A percentile compares a stretch with the other conserved stretches of the same genome.
Conservation (phyloP, 2,329 filamentous ascomycete species). For the Cordyceps javanica region DNA sequence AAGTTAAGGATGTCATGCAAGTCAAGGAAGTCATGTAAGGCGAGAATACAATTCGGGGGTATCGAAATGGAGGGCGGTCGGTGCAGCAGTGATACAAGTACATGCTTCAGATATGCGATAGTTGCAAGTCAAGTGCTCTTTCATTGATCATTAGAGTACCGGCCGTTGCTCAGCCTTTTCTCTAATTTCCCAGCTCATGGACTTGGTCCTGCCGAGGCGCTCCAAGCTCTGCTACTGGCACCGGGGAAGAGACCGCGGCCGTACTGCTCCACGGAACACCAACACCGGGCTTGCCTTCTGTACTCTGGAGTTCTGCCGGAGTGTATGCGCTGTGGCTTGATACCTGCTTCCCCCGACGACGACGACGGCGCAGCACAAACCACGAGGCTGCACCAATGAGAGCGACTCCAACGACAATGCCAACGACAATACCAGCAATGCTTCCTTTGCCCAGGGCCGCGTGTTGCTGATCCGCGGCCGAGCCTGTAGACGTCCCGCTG, state of each 20-base stretch:
- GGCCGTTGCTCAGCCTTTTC: neutral
- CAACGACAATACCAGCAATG: neutral
- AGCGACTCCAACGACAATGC: neutral
- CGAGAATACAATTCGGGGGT: too few species aligned
- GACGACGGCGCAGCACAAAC: neutral
- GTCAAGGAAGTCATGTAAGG: too few species aligned
- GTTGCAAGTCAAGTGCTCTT: too few species aligned
- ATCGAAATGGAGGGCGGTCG: too few species aligned
- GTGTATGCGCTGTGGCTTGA: too few species aligned
- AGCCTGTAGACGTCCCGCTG: neutral
- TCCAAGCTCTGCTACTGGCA: neutral
- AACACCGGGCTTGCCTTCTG: too few species aligned
- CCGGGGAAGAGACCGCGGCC: neutral
- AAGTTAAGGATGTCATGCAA: too few species aligned
- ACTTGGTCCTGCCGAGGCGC: neutral
- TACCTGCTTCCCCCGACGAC: neutral
- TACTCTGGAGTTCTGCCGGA: too few species aligned
- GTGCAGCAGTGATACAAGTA: too few species aligned
- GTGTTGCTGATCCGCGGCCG: neutral
- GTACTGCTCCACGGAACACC: too few species aligned
- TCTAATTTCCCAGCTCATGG: neutral
- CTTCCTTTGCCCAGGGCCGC: neutral
- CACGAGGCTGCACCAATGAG: neutral
- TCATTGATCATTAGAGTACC: too few species aligned
- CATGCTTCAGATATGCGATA: too few species aligned